Conservation (phyloP, 2,329 filamentous ascomycete species). For the Golovinomyces cichoracearum region DNA sequence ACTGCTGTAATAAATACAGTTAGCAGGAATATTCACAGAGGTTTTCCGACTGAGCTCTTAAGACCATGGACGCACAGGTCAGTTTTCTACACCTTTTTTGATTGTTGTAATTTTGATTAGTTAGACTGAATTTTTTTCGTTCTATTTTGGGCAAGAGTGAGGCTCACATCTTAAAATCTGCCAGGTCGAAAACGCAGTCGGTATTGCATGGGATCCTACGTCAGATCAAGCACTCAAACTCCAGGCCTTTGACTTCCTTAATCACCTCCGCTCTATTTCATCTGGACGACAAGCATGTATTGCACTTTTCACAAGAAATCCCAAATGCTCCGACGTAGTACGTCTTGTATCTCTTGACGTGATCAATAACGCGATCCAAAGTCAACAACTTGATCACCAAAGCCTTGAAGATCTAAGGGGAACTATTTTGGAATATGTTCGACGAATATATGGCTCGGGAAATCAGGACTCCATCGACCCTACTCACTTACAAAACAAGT, state of each 20-base stretch:
- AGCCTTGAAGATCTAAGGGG: slow-evolving; percentile 55
- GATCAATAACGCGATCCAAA: slow-evolving; percentile 73
- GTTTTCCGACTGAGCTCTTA: no score
- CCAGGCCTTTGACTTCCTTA: slow-evolving; percentile 60
- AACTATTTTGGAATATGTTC: slow-evolving; percentile 56
- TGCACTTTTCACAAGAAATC: slow-evolving; percentile 54
- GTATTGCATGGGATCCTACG: slow-evolving; percentile 67
- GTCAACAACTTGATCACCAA: slow-evolving; percentile 45
- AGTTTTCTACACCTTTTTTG: background rate
- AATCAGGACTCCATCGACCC: slow-evolving; percentile 36
- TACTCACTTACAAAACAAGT: slow-evolving; percentile 70
- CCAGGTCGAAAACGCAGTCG: slow-evolving; percentile 83
- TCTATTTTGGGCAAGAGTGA: background rate
- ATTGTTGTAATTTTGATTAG: background rate
- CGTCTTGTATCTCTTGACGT: slow-evolving; percentile 77
- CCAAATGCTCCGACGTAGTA: slow-evolving; percentile 54
- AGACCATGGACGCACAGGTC: background rate
- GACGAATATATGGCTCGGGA: slow-evolving; percentile 40
- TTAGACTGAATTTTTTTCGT: no score
- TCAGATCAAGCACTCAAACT: slow-evolving; percentile 49
- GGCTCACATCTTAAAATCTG: background rate
- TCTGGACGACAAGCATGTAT: slow-evolving; percentile 81
- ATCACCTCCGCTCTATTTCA: slow-evolving; percentile 54
- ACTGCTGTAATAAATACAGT: background rate
- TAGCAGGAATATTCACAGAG: no score